These are phyloP conservation scores for Trichoderma aggressivum DNA, from an alignment of 2,329 filamentous ascomycete species.

Conservation along the genomic window DNA sequence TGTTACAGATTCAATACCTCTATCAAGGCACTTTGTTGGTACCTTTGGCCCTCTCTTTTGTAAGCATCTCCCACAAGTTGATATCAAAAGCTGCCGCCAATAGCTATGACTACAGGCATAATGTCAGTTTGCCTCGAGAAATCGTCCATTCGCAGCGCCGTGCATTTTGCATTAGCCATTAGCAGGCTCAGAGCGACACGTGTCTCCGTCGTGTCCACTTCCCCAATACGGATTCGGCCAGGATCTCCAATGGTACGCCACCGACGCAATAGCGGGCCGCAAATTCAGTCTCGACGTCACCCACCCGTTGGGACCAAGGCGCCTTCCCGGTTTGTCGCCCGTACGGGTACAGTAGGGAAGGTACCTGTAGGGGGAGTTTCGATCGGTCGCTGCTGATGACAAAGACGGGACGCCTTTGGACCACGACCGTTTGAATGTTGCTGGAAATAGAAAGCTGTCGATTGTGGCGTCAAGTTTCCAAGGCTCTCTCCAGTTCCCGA, in stretches of 20 bases:
- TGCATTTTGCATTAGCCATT: constrained; percentile 14
- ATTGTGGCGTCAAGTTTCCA: background rate
- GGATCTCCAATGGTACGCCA: constrained; percentile 30
- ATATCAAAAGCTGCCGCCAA: background rate
- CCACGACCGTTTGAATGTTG: background rate
- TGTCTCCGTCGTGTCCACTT: constrained; percentile 24
- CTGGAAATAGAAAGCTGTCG: background rate
- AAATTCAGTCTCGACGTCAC: constrained; percentile 17
- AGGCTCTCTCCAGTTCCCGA: background rate
- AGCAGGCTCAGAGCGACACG: constrained; percentile 24
- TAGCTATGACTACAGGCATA: background rate
- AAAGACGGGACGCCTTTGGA: background rate
- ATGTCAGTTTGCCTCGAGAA: background rate
- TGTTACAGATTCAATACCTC: too few species aligned
- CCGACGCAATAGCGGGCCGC: constrained; percentile 27
- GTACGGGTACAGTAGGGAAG: background rate
- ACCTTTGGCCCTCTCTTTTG: background rate
- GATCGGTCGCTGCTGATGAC: background rate
- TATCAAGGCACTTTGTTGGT: too few species aligned
- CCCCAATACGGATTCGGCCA: constrained; percentile 30
- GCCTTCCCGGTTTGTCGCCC: background rate
- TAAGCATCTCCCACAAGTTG: background rate
- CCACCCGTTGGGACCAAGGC: background rate
- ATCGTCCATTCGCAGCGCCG: constrained; percentile 12
- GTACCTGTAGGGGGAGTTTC: background rate